phyloP scores from a whole-genome alignment of 345 rosid species.

The Melastoma malabathricum region DNA sequence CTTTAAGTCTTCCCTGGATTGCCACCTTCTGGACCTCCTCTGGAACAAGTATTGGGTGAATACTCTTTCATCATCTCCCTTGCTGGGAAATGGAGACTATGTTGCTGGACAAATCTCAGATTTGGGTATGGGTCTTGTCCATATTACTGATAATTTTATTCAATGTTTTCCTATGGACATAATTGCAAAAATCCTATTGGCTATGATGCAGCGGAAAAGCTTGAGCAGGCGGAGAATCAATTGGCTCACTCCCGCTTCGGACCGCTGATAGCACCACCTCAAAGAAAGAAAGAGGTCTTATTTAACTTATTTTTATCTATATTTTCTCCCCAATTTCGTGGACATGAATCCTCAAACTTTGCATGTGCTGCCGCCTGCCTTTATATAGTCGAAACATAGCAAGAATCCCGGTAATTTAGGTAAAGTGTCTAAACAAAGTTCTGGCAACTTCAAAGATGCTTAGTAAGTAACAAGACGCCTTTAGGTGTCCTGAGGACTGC shows the following conservation, averaged over 20 bases:
- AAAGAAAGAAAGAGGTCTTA: conserved; percentile 80
- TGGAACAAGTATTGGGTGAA: conserved; percentile 99
- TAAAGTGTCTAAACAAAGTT: too few relatives aligned
- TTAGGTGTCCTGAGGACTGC: too few relatives aligned
- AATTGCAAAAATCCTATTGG: not conserved
- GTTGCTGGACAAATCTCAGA: conserved; percentile 98
- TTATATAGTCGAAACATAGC: too few relatives aligned
- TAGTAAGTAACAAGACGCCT: too few relatives aligned
- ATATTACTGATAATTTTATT: not conserved
- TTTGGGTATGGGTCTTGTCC: conserved; percentile 42
- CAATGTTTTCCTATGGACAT: not conserved
- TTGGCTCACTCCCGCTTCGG: conserved; percentile 76
- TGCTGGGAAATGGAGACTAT: conserved; percentile 95
- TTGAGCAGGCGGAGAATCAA: conserved; percentile 95
- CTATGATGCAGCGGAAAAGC: conserved; percentile 73
- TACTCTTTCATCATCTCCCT: conserved; percentile 92
- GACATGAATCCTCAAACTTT: not conserved
- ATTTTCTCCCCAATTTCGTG: not conserved
- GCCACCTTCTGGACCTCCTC: conserved; percentile 85
- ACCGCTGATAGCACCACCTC: conserved; percentile 50
- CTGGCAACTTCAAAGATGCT: too few relatives aligned
- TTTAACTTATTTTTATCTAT: not conserved
- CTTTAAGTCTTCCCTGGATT: conserved; percentile 93
- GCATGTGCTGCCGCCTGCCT: not conserved
- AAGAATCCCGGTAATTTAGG: too few relatives aligned